These are phyloP conservation scores for Apophysomyces sp. DNA, from an alignment of 371 early-diverging fungal species.

Conservation along the genomic window DNA sequence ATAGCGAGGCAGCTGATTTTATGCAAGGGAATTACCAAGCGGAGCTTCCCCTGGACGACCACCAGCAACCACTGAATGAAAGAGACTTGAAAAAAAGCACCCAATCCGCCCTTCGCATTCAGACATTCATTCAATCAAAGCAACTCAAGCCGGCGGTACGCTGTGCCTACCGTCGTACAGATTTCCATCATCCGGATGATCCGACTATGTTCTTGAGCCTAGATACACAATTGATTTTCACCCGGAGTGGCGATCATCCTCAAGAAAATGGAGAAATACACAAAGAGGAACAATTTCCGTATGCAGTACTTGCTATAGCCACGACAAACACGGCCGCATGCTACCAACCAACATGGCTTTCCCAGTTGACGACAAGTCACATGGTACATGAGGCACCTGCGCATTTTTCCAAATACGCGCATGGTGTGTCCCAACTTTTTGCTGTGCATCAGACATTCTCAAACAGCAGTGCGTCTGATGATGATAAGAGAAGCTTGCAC, in stretches of 20 bases:
- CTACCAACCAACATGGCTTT: constrained; percentile 91
- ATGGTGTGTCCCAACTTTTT: constrained; percentile 67
- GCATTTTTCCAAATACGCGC: constrained; percentile 97
- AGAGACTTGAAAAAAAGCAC: constrained; percentile 68
- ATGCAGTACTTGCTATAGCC: constrained; percentile 27
- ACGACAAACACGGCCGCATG: constrained; percentile 86
- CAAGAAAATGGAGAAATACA: constrained; percentile 78
- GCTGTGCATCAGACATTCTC: constrained; percentile 7
- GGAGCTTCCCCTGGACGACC: constrained; percentile 23
- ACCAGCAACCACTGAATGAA: constrained; percentile 42
- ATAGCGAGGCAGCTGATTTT: constrained; percentile 82
- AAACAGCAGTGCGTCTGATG: not conserved
- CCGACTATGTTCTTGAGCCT: constrained; percentile 90
- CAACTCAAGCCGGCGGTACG: constrained; percentile 77
- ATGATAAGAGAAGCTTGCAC: not conserved
- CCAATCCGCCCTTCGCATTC: constrained; percentile 74
- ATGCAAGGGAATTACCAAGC: constrained; percentile 38
- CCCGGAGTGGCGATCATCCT: constrained; percentile 83
- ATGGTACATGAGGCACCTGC: constrained; percentile 93
- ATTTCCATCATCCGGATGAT: constrained; percentile 94
- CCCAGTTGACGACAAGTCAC: constrained; percentile 78
- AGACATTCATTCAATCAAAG: constrained; percentile 59
- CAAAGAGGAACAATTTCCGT: constrained; percentile 27
- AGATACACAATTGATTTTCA: constrained; percentile 93
- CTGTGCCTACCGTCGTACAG: constrained; percentile 92